Evolutionary conservation across 441 rosid species (phyloP), one percentile per base, ranked within the genome.

Genomic region (Adansonia gregorii): DNA sequence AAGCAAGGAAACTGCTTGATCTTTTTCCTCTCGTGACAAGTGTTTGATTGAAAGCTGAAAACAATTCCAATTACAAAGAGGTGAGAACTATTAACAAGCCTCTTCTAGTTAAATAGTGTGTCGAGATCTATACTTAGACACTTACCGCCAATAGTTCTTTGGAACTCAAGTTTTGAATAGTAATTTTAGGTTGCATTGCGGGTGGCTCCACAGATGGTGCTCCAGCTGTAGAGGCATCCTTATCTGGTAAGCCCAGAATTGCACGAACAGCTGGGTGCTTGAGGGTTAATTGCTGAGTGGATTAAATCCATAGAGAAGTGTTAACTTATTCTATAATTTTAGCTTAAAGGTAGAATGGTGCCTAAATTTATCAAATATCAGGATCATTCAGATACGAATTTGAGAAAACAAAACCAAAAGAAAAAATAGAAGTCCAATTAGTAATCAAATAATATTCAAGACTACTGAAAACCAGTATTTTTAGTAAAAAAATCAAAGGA

Each of bases 61-160:
- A 82, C 61, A 86, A 79, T 67, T 67, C 58, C 76, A 82, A 79
- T 22, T n/a, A 81, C n/a, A 58, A 82, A 48, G 77, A 79, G 4
- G 73, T 76, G 65, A 64, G 24, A 76, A 58, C 39, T 4, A 52
- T 4, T 17, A 80, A 74, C 24, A 74, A 71, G 78, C 48, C 43
- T 35, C 65, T 22, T 15, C 58, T 19, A 76, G 27, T 51, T 75
- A 74, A 49, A 79, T 55, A 46, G 69, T 59, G 27, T 74, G 77
- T 69, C 46, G 45, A 31, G 60, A 75, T 73, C 51, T 14, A 75
- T 54, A 74, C 43, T 73, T 59, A 55, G 75, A 59, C 63, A 84
- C 97, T 89, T 83, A 96, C 99, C 45, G 83, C 81, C 69, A 90
- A 81, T 76, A 96, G 81, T 79, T 93, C 84, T 79, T 87, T 82